Conservation (phyloP, 148 eudicot species). For the Dysphania ambrosioides region DNA sequence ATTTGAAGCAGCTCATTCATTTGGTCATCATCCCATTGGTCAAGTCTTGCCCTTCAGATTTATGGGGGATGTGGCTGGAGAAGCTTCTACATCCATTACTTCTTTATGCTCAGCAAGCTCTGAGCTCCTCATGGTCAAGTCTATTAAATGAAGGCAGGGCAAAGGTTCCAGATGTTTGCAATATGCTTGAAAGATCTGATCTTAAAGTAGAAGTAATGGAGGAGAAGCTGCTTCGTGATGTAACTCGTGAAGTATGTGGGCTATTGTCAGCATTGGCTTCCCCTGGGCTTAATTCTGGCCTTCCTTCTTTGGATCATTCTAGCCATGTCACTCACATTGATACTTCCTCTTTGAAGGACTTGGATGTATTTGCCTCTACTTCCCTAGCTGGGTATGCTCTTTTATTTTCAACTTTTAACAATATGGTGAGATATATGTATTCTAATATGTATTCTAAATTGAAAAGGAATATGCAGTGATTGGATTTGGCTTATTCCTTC, state of each 20-base stretch:
- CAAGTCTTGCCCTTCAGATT: conserved; percentile 61
- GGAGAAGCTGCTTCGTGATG: conserved; percentile 89
- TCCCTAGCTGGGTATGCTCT: conserved; percentile 75
- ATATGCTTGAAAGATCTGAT: conserved; percentile 59
- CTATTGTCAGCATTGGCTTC: conserved; percentile 67
- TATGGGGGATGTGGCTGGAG: conserved; percentile 79
- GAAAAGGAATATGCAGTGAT: not conserved
- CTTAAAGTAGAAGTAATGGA: conserved; percentile 94
- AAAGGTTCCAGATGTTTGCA: conserved; percentile 79
- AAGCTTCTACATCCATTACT: conserved; percentile 80
- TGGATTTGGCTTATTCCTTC: not conserved
- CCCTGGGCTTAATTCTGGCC: conserved; percentile 63
- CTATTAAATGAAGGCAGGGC: conserved; percentile 84
- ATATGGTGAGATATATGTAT: not conserved
- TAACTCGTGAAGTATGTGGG: conserved; percentile 86
- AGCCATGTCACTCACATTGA: conserved; percentile 64
- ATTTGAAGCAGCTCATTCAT: conserved; percentile 83
- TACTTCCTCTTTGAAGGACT: conserved; percentile 54
- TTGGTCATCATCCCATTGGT: conserved; percentile 64
- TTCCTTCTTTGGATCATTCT: conserved; percentile 74
- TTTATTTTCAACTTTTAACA: not conserved
- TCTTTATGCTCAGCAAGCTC: conserved; percentile 52
- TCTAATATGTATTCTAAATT: not conserved
- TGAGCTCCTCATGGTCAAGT: conserved; percentile 86
- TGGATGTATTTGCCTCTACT: conserved; percentile 59